A percentile compares a stretch with the other conserved stretches of the same genome.
phyloP scores from a whole-genome alignment of 2,329 filamentous ascomycete genomes.

The Sporothrix brunneoviolacea region DNA sequence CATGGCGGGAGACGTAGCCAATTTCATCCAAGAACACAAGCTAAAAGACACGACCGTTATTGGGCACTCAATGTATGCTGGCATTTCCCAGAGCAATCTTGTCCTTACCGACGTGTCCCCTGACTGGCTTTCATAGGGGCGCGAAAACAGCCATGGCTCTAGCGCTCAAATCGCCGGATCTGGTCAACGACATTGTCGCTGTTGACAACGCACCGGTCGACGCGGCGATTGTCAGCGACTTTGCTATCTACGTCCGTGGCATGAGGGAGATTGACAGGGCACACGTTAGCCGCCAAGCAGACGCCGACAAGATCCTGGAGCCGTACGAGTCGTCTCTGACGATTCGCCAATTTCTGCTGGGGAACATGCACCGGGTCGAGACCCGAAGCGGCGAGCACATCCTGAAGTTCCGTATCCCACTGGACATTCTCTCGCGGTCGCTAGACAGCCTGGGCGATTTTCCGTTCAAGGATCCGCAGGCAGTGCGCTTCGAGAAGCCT shows the following conservation, averaged over 20 bases:
- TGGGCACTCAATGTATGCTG: slow-evolving; percentile 82
- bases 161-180: slow-evolving; percentile 61
- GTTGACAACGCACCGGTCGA: slow-evolving; percentile 93
- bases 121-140: slow-evolving; percentile 52
- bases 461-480: slow-evolving; percentile 69
- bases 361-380: slow-evolving; percentile 62
- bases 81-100: background rate
- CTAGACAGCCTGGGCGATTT: slow-evolving; percentile 81
- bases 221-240: slow-evolving; percentile 65
- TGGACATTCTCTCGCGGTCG: slow-evolving; percentile 60
- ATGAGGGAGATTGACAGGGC: slow-evolving; percentile 76
- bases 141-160: slow-evolving; percentile 90
- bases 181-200: slow-evolving; percentile 65
- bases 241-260: slow-evolving; percentile 71
- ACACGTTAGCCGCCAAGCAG: slow-evolving; percentile 59
- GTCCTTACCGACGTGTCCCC: too few species aligned
- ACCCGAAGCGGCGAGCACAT: slow-evolving; percentile 23
- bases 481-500: slow-evolving; percentile 63
- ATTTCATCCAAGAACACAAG: slow-evolving; percentile 66
- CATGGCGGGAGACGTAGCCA: slow-evolving; percentile 76
- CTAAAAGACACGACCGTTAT: slow-evolving; percentile 71
- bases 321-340: slow-evolving; percentile 67
- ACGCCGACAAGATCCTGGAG: slow-evolving; percentile 73
- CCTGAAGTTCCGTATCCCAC: slow-evolving; percentile 72
- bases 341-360: slow-evolving; percentile 86